Percentiles rank a stretch among this genome's conserved stretches.
Evolutionary conservation across 2,329 filamentous ascomycete species (phyloP).

Genomic region (Nothomitra cinnamomea): DNA sequence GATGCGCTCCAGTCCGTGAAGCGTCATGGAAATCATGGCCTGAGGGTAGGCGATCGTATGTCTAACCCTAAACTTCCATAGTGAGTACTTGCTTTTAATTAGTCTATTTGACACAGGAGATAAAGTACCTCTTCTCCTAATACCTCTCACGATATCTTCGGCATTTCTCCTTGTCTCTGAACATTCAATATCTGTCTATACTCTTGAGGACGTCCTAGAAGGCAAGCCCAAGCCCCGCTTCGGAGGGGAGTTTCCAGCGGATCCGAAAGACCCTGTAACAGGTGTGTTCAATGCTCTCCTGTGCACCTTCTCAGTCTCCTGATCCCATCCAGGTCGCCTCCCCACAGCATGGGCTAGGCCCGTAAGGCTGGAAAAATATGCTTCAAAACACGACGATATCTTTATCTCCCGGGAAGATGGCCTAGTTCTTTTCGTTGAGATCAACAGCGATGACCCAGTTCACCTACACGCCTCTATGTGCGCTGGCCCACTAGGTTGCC

Average conservation of each 20-base stretch:
- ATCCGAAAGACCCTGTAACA: slow-evolving; percentile 6
- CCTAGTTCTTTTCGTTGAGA: slow-evolving; percentile 53
- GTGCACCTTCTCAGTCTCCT: background rate
- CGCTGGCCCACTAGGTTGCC: slow-evolving; percentile 51
- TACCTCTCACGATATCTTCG: slow-evolving; percentile 53
- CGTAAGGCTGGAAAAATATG: slow-evolving; percentile 45
- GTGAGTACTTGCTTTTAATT: background rate
- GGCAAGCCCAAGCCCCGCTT: slow-evolving; percentile 18
- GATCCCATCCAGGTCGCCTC: background rate
- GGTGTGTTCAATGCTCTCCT: background rate
- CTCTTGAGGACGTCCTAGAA: slow-evolving; percentile 20
- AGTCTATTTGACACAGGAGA: slow-evolving; percentile 20
- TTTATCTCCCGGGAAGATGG: slow-evolving; percentile 85
- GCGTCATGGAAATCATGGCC: slow-evolving; percentile 30
- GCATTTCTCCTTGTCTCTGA: slow-evolving; percentile 55
- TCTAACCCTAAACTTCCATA: background rate
- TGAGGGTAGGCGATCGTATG: slow-evolving; percentile 27
- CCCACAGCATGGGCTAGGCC: slow-evolving; percentile 52
- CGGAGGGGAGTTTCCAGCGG: slow-evolving; percentile 4
- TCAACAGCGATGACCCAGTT: slow-evolving; percentile 37
- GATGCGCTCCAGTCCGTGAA: slow-evolving; percentile 31
- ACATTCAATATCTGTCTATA: slow-evolving; percentile 33
- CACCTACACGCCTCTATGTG: slow-evolving; percentile 35
- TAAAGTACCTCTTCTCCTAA: slow-evolving; percentile 49
- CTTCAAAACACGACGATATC: slow-evolving; percentile 53